A percentile compares a stretch with the other conserved stretches of the same genome.
These are phyloP conservation scores for Talaromyces piceae DNA, from an alignment of 2,329 filamentous ascomycete genomes.

Conservation along the genomic window DNA sequence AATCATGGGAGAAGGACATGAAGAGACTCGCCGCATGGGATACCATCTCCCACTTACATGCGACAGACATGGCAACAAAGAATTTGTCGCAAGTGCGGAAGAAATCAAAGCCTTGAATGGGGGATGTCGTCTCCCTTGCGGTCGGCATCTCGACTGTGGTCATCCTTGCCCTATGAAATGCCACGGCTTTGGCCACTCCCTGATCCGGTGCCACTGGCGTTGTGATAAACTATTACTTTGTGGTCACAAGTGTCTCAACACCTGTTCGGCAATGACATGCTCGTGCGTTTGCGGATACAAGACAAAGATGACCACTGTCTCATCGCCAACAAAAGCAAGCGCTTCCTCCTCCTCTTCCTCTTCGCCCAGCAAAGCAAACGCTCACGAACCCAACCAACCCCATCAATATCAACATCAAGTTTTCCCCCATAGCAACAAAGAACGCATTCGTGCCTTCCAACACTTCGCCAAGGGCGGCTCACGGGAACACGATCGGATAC, in stretches of 20 bases:
- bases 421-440: not conserved
- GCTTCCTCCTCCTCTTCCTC: not conserved
- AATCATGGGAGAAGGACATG: slow-evolving; percentile 28
- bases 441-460: slow-evolving; percentile 15
- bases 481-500: slow-evolving; percentile 21
- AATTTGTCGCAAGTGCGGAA: slow-evolving; percentile 37
- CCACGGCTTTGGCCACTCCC: slow-evolving; percentile 39
- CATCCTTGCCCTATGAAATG: slow-evolving; percentile 48
- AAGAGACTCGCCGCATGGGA: slow-evolving; percentile 33
- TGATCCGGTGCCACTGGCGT: slow-evolving; percentile 25
- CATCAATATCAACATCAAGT: not conserved
- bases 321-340: not conserved
- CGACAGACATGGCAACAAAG: slow-evolving; percentile 47
- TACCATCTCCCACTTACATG: slow-evolving; percentile 58
- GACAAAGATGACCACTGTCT: not conserved
- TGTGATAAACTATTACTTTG: slow-evolving; percentile 31
- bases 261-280: slow-evolving; percentile 26
- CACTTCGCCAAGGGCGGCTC: slow-evolving; percentile 24
- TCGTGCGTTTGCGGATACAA: slow-evolving; percentile 20
- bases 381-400: not conserved
- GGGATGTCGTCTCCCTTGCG: slow-evolving; percentile 47
- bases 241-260: slow-evolving; percentile 29
- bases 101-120: slow-evolving; percentile 36
- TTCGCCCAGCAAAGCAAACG: not conserved
- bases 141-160: slow-evolving; percentile 39